Evolutionary conservation across 805 yeast species (phyloP).

Genomic region (Sugiyamaella lignohabitans): DNA sequence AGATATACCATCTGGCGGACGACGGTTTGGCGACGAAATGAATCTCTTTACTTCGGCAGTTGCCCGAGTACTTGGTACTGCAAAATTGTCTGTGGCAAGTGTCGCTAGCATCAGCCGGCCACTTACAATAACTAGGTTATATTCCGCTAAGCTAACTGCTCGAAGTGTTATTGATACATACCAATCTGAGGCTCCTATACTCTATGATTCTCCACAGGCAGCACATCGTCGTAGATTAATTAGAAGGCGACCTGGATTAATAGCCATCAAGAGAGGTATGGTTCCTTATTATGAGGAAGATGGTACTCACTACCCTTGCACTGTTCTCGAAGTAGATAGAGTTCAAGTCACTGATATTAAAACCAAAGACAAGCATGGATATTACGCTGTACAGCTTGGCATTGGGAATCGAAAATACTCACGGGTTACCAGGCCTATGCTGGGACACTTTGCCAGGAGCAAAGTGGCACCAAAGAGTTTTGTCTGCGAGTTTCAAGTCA

Average conservation of each 20-base stretch:
- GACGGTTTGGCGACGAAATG: no score
- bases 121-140: neutral
- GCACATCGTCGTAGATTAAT: conserved; percentile 68
- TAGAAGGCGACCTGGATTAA: conserved; percentile 71
- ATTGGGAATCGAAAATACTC: conserved; percentile 60
- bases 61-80: no score
- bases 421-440: conserved; percentile 55
- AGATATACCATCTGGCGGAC: no score
- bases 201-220: conserved; percentile 60
- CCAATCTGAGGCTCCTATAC: conserved; percentile 41
- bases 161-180: conserved; percentile 25
- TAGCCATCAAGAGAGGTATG: conserved; percentile 88
- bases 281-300: conserved; percentile 62
- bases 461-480: conserved; percentile 75
- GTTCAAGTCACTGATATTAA: conserved; percentile 78
- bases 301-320: conserved; percentile 73
- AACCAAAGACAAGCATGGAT: conserved; percentile 68
- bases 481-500: conserved; percentile 73
- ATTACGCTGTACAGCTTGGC: conserved; percentile 81
- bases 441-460: conserved; percentile 75
- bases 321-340: conserved; percentile 79
- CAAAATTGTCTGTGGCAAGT: no score
- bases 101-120: no score
- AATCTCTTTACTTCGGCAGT: no score
- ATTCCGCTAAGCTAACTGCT: conserved; percentile 29